Percentiles rank a stretch among this genome's conserved stretches.
Evolutionary conservation across 2,329 filamentous ascomycete genomes (phyloP).

Genomic region (Fonsecaea multimorphosa): DNA sequence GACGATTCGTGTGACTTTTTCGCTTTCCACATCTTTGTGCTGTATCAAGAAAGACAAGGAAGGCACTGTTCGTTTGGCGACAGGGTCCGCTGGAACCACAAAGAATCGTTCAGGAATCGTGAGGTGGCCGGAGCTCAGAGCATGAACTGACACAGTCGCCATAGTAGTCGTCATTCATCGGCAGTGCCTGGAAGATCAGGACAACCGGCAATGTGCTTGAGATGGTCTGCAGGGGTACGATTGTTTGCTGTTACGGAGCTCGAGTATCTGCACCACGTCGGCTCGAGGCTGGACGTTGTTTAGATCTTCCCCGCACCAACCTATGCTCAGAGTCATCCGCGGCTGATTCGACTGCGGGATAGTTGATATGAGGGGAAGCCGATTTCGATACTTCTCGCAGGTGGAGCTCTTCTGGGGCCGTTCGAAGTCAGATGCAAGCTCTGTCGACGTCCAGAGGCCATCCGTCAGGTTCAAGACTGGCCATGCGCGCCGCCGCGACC

Average conservation of each 20-base stretch:
- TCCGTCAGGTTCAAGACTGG: background rate
- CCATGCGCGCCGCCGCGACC: background rate
- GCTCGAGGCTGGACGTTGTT: constrained; percentile 6
- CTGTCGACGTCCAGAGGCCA: background rate
- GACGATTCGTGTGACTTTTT: constrained; percentile 40
- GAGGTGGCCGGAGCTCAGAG: constrained; percentile 43
- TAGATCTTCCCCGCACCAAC: constrained; percentile 18
- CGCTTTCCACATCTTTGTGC: constrained; percentile 32
- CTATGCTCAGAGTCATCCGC: constrained; percentile 2
- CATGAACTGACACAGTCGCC: constrained; percentile 46
- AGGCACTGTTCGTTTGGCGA: constrained; percentile 40
- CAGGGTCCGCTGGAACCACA: constrained; percentile 39
- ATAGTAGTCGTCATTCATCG: constrained; percentile 9
- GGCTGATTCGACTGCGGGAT: background rate
- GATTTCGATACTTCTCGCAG: background rate
- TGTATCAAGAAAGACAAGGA: constrained; percentile 45
- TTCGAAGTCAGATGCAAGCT: background rate
- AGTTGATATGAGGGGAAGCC: background rate
- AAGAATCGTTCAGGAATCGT: constrained; percentile 43
- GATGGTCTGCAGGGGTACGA: background rate
- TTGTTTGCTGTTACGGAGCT: background rate
- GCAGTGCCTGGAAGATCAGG: background rate
- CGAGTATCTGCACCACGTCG: background rate
- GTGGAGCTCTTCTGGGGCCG: background rate
- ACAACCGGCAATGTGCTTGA: background rate